Evolutionary conservation across 805 yeast species (phyloP).

Genomic region (Huiozyma sinensis): DNA sequence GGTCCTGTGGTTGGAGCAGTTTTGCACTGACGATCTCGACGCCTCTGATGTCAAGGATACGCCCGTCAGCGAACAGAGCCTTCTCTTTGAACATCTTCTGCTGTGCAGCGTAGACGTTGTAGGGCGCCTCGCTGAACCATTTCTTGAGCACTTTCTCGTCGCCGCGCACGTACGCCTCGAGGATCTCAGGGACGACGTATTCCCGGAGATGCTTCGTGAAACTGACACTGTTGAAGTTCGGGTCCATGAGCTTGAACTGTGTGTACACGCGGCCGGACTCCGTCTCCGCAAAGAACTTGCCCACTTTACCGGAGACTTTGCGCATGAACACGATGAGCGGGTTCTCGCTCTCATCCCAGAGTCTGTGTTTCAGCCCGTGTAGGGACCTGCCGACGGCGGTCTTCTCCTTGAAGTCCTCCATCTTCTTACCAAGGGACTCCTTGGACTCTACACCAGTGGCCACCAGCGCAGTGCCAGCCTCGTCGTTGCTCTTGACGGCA

Average conservation of each 20-base stretch:
- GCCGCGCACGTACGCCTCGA: constrained; percentile 91
- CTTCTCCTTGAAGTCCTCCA: constrained; percentile 56
- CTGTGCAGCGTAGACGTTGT: constrained; percentile 85
- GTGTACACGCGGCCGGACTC: constrained; percentile 89
- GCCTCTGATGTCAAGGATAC: constrained; percentile 87
- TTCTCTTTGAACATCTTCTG: constrained; percentile 88
- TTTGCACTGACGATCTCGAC: constrained; percentile 86
- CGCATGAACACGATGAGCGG: constrained; percentile 76
- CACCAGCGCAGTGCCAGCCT: constrained; percentile 74
- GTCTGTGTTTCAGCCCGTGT: constrained; percentile 48
- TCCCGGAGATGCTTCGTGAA: constrained; percentile 80
- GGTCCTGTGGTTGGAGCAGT: constrained; percentile 78
- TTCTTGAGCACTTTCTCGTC: constrained; percentile 70
- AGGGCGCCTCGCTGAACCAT: constrained; percentile 97
- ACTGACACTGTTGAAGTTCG: constrained; percentile 66
- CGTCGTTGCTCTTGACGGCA: constrained; percentile 66
- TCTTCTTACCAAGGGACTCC: constrained; percentile 53
- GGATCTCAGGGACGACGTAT: constrained; percentile 85
- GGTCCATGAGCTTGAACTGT: constrained; percentile 81
- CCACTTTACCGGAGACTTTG: constrained; percentile 66
- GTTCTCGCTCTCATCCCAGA: constrained; percentile 90
- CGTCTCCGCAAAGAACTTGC: constrained; percentile 90
- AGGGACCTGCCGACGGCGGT: constrained; percentile 59
- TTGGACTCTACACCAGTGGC: constrained; percentile 71
- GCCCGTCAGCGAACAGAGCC: constrained; percentile 83